phyloP scores from a whole-genome alignment of 164 flowering plant genomes.

The Warburgia ugandensis region DNA sequence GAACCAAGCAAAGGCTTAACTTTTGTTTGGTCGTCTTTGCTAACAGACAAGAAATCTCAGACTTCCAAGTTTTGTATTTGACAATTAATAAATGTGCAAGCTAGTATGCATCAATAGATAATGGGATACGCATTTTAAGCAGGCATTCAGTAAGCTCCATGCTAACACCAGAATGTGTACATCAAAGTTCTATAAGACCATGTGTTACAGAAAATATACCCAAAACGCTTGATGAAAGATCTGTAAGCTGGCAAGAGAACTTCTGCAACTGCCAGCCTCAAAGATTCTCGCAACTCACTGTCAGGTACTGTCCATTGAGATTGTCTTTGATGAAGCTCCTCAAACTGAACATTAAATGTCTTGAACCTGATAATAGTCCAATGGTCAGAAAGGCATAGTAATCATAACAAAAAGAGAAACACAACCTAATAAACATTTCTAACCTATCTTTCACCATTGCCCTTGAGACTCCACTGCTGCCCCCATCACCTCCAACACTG shows the following conservation, averaged over 20 bases:
- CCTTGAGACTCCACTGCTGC: slow-evolving; percentile 66
- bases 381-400: not conserved
- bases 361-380: slow-evolving; percentile 62
- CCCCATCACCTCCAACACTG: slow-evolving; percentile 27
- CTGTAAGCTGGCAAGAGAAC: slow-evolving; percentile 90
- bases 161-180: not conserved
- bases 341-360: slow-evolving; percentile 74
- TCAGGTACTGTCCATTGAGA: slow-evolving; percentile 99
- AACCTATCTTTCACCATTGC: slow-evolving; percentile 75
- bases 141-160: too few species aligned
- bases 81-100: too few species aligned
- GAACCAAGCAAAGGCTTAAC: too few species aligned
- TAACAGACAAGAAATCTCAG: too few species aligned
- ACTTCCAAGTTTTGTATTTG: too few species aligned
- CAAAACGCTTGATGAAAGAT: slow-evolving; percentile 83
- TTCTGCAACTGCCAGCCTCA: slow-evolving; percentile 94
- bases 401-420: not conserved
- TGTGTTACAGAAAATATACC: slow-evolving; percentile 31
- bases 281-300: slow-evolving; percentile 80
- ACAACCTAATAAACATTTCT: slow-evolving; percentile 1
- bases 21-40: too few species aligned
- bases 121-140: too few species aligned
- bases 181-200: not conserved
- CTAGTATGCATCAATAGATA: too few species aligned
- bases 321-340: slow-evolving; percentile 94